Percentiles rank a stretch among this genome's conserved stretches.
Conservation (phyloP, 306 rosid species). For the Benincasa hispida region DNA sequence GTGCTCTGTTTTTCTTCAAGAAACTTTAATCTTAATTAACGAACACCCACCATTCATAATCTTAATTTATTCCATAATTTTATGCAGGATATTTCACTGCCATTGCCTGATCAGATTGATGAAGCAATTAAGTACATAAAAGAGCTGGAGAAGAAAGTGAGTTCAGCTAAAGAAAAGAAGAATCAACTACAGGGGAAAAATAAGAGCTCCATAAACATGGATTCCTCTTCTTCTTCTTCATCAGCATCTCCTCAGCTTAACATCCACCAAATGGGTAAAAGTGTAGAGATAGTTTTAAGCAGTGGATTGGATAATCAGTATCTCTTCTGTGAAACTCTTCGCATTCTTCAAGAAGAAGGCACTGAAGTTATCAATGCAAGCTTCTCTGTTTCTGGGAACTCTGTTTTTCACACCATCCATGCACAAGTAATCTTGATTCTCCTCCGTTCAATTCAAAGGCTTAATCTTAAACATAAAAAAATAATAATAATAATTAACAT, state of each 20-base stretch:
- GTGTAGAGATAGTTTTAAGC: conserved; percentile 34
- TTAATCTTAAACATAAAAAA: too few relatives aligned
- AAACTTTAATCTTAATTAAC: too few relatives aligned
- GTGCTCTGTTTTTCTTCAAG: neutral
- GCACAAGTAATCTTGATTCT: conserved; percentile 39
- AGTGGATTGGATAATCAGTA: conserved; percentile 33
- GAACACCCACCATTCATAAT: neutral
- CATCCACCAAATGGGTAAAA: conserved; percentile 39
- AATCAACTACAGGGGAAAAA: conserved; percentile 22
- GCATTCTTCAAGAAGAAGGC: conserved; percentile 48
- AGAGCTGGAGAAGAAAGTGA: conserved; percentile 41
- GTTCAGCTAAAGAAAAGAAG: conserved; percentile 32
- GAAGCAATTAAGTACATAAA: conserved; percentile 60
- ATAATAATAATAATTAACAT: too few relatives aligned
- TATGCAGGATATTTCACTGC: conserved; percentile 7
- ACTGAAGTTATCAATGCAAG: conserved; percentile 31
- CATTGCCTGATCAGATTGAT: conserved; percentile 54
- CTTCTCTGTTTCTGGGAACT: conserved; percentile 31
- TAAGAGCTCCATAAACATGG: conserved; percentile 25
- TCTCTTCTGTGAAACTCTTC: conserved; percentile 46
- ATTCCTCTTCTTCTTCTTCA: neutral
- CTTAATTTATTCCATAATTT: neutral
- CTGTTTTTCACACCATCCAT: conserved; percentile 39
- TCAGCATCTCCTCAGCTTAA: conserved; percentile 36
- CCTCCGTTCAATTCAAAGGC: too few relatives aligned